Base-by-base conservation (phyloP, 2,329 filamentous ascomycete species). In the Colletotrichum salicis region DNA sequence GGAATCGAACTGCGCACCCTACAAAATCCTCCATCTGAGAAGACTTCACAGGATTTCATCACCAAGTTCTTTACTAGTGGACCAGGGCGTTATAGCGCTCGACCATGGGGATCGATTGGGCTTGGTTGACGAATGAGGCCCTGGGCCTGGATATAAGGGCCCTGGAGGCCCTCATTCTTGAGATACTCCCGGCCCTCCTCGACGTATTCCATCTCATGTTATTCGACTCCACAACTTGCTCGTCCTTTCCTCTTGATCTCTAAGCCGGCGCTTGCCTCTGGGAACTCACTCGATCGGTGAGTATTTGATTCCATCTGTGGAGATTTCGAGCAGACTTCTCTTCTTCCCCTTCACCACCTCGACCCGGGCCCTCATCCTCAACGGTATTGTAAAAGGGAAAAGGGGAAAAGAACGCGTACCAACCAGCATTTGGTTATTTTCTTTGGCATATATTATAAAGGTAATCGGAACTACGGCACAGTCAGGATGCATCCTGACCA, bases 31-130 rank as follows among this genome's bases (percentile, higher is more conserved):
- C 15, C 52, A 64, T 56, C 48, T 22, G 2, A 13, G 27, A 52
- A 5, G 29, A 35, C 22, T 57, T 12, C 24, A 55, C 13, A 37
- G n/a, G 27, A 61, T 71, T 62, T 41, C 24, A 56, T 68, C 29
- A 61, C 51, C 56, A 67, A 57, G 48, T 62, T 70, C 68, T 57
- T 48, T 29, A 67, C 31, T 52, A 51, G 57, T 56, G 64, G 48
- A 48, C 27, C 55, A 56, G 37, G 37, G 57, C 31, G 64, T 62
- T 62, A 51, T 67, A 62, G 57, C 57, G 29, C 64, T 33, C n/a
- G 51, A 24, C 57, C 68, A 62, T n/a, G 24, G n/a, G n/a, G 57
- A 22, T 29, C 57, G 61, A 33, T 19, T 29, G 31, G 64, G 64
- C 64, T 58, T 62, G 57, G 37, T 31, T 58, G 57, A 33, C 12